phyloP scores from a whole-genome alignment of 345 rosid genomes.

The Eucalyptus sp. region DNA sequence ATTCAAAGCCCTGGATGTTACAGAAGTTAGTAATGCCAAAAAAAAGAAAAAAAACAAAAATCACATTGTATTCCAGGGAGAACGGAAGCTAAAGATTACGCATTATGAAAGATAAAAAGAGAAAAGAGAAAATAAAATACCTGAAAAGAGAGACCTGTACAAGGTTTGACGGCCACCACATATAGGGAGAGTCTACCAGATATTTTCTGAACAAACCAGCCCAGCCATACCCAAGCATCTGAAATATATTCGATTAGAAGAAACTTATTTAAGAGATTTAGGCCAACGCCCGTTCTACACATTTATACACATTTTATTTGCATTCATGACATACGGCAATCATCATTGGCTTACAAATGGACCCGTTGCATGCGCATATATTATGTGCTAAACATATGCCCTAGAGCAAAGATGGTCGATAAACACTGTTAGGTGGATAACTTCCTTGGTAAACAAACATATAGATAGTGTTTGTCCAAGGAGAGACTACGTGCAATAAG shows the following conservation, averaged over 20 bases:
- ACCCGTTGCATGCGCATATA: background rate
- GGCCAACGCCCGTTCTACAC: background rate
- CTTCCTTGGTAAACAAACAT: background rate
- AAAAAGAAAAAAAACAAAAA: background rate
- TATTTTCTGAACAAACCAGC: constrained; percentile 29
- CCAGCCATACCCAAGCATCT: constrained; percentile 26
- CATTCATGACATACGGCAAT: background rate
- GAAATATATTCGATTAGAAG: background rate
- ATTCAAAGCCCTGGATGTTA: constrained; percentile 28
- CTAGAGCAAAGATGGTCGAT: background rate
- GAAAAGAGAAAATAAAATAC: background rate
- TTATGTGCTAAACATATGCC: background rate
- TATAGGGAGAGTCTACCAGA: constrained; percentile 32
- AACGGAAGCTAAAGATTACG: background rate
- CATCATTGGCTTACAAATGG: background rate
- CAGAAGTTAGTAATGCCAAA: background rate
- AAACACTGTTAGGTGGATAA: background rate
- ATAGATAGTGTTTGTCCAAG: background rate
- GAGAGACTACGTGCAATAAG: background rate
- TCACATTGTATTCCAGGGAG: background rate
- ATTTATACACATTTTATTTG: background rate
- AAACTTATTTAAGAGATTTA: background rate
- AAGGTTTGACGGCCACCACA: constrained; percentile 40
- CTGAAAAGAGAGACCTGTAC: constrained; percentile 46
- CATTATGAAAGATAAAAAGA: background rate